Base-by-base conservation (phyloP, 1,139 yeast genomes). In the Blastobotrys aristatus region DNA sequence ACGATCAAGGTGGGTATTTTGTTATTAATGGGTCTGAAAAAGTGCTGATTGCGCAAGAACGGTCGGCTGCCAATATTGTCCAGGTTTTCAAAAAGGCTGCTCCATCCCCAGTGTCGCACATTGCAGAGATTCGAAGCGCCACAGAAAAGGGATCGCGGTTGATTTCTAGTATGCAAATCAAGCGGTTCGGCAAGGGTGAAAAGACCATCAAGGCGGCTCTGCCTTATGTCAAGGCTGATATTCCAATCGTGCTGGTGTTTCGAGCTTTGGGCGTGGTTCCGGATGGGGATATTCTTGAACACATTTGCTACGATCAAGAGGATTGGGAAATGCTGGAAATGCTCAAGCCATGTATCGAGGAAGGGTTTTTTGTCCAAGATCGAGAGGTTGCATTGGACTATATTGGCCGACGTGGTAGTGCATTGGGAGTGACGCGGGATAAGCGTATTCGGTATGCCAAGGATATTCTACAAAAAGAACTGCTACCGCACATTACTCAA, bases 241-340 rank as follows among this genome's bases (percentile, higher is more conserved):
- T 92, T 53, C 98, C 98, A 32, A 90, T 92, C 60, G 96, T 92
- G 30, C 84, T 92, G 64, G 97, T 94, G 17, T 92, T 92, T 70
- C 79, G 98, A 74, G 99, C 99, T 16, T 76, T 94, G 55, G 99
- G 99, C 58, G 94, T 92, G 48, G 97, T 94, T 21, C 97, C 97
- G 22, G 99, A 92, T 73, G 97, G 98, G 67, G 99, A 94, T 72
- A 94, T 92, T 62, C 74, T 94, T 60, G 97, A 92, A 69, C 98
- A 92, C 68, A 92, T 92, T 51, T 94, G 98, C 72, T 94, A 90
- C 67, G 99, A 92, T 68, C 90, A 90, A 50, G 86, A 84, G 58
- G 99, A 92, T 72, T 90, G 97, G 96, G 98, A 92, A 71, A 94
- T 94, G 98, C 78, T 92, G 69, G 99, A 94, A 71, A 88, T 92